Base-by-base conservation (phyloP, 345 rosid genomes). In the Citrus hindsii region DNA sequence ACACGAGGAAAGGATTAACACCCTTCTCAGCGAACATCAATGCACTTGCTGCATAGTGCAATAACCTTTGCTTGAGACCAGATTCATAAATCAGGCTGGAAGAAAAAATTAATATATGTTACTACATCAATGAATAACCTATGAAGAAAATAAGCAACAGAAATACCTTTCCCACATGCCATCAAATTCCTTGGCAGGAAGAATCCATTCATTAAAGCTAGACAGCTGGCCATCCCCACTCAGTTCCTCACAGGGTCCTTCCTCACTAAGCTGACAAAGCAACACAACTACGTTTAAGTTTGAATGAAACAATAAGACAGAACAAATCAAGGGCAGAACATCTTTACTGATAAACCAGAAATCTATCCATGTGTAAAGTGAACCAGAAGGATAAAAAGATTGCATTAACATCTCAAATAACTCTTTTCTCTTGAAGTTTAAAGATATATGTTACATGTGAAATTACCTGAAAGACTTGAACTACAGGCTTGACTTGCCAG, bases 131-230 rank as follows among this genome's bases (percentile, higher is more conserved):
- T 8, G 4, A 38, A 66, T 65, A 69, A 80, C 59, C 32, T 24
- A 67, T 14, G 7, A 79, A 55, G 33, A 75, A 1, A 7, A 33
- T 40, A 51, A 74, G 67, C 35, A 60, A 24, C 61, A 80, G 48
- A 84, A 84, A 84, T 60, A 96, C 99, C 99, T 96, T 85, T 96
- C 98, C 98, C 99, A 96, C 95, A 96, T 84, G 85, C 99, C 98
- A 86, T 96, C 97, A 84, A 94, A 96, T 84, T 96, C 99, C 85
- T 86, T 91, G 19, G 98, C 98, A 28, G 99, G 99, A 76, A 96
- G 90, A 80, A 92, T 90, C 99, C 99, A 96, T 83, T 94, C 99
- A 69, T 91, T 91, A 84, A 96, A 96, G 86, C 92, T 96, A 75
- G 99, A 86, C 33, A 89, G 86, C 80, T 92, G 93, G 48, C 97